These are phyloP conservation scores for Hortiboletus flavorubellus DNA, from an alignment of 768 basidiomycete species.

Conservation along the genomic window DNA sequence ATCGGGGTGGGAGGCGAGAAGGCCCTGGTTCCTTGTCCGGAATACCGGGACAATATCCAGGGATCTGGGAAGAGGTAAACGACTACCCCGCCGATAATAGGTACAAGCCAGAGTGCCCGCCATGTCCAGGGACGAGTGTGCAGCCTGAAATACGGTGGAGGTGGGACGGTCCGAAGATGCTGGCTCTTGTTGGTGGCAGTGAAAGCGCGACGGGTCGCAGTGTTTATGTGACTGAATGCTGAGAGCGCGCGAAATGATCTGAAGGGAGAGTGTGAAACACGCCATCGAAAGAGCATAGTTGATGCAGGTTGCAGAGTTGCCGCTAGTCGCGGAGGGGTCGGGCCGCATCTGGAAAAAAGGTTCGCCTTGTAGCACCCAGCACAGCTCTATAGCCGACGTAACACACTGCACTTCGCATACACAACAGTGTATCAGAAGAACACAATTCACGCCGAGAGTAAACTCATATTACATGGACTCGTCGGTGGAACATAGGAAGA, in stretches of 20 bases:
- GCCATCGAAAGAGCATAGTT: constrained; percentile 20
- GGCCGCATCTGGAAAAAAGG: too few relatives aligned
- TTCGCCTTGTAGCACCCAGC: too few relatives aligned
- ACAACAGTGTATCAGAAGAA: background rate
- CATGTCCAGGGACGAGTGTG: constrained; percentile 29
- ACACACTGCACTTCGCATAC: too few relatives aligned
- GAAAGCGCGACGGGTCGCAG: constrained; percentile 27
- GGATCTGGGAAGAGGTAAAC: constrained; percentile 46
- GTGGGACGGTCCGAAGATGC: constrained; percentile 10
- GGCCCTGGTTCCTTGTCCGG: too few relatives aligned
- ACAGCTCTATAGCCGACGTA: too few relatives aligned
- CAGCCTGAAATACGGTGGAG: constrained; percentile 12
- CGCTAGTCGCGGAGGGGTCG: too few relatives aligned
- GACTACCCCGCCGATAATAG: constrained; percentile 52
- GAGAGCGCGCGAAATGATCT: constrained; percentile 22
- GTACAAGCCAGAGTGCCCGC: constrained; percentile 48
- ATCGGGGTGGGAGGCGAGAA: constrained; percentile 49
- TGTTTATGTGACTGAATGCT: background rate
- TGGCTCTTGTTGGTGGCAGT: constrained; percentile 1
- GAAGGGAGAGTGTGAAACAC: constrained; percentile 26
- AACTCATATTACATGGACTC: background rate
- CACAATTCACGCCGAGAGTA: background rate
- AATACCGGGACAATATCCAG: background rate
- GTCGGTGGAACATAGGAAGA: background rate
- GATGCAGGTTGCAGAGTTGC: constrained; percentile 18